Conservation (phyloP, 306 rosid genomes). For the Rosa multiflora region DNA sequence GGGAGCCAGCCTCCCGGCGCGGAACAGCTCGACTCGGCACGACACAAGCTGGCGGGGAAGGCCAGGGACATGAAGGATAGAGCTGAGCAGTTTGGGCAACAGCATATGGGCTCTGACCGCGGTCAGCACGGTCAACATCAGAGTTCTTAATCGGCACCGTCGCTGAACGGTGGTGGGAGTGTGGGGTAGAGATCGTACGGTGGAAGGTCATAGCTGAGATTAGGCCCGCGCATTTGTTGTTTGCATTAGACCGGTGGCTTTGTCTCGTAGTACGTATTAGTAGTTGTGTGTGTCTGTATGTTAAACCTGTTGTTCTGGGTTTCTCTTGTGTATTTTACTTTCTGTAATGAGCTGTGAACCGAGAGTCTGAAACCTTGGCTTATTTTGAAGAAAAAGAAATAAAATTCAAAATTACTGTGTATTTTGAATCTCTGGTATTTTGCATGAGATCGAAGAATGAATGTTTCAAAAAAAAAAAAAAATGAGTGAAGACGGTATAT, state of each 20-base stretch:
- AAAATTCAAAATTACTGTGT: neutral
- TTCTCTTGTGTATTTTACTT: neutral
- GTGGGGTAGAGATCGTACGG: neutral
- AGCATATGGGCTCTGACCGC: constrained; percentile 38
- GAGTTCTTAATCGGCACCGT: neutral
- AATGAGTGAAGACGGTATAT: neutral
- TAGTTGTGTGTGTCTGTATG: neutral
- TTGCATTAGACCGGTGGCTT: neutral
- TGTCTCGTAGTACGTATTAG: neutral
- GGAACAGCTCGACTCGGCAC: constrained; percentile 51
- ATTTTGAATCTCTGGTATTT: neutral
- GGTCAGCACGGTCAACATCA: neutral
- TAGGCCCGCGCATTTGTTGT: neutral
- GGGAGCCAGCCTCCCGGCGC: constrained; percentile 52
- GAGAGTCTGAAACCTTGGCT: neutral
- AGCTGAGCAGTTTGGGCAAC: constrained; percentile 60
- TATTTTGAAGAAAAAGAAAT: neutral
- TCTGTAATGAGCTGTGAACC: neutral
- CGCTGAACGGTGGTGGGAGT: neutral
- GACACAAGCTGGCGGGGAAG: constrained; percentile 46
- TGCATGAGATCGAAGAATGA: neutral
- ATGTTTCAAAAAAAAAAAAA: too few species aligned
- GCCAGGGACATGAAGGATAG: constrained; percentile 74
- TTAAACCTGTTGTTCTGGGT: neutral
- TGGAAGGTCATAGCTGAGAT: neutral